Conservation (phyloP, 495 filamentous ascomycete species). For the Lophium mytilinum region DNA sequence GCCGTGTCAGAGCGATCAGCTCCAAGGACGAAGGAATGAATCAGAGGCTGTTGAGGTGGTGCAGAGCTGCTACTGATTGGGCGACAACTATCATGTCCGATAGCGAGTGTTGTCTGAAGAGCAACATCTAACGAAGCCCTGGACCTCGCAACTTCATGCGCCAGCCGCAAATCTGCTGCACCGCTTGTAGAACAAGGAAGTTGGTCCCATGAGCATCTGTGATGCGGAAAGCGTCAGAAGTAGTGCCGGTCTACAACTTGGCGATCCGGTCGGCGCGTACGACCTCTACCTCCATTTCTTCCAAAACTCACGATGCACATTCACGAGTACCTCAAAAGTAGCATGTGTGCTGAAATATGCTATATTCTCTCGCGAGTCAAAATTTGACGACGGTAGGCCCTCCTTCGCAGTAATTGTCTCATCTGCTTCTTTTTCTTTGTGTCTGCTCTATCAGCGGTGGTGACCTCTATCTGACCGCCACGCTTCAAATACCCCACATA, state of each 20-base stretch:
- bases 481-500: constrained; percentile 1
- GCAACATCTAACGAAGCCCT: constrained; percentile 1
- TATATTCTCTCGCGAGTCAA: too few species aligned
- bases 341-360: too few species aligned
- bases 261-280: background rate
- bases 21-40: background rate
- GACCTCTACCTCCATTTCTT: too few species aligned
- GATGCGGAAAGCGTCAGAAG: too few species aligned
- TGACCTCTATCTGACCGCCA: background rate
- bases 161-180: background rate
- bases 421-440: background rate
- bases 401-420: too few species aligned
- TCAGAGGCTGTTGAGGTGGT: background rate
- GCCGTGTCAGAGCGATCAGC: background rate
- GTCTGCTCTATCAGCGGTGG: background rate
- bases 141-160: constrained; percentile 1
- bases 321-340: too few species aligned
- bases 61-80: background rate
- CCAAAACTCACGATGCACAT: too few species aligned
- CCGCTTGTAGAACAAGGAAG: background rate
- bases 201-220: background rate
- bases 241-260: background rate
- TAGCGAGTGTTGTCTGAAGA: background rate
- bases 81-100: background rate
- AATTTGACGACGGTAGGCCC: too few species aligned